Base-by-base conservation (phyloP, 371 early-diverging fungal species). In the Mortierella sp. region DNA sequence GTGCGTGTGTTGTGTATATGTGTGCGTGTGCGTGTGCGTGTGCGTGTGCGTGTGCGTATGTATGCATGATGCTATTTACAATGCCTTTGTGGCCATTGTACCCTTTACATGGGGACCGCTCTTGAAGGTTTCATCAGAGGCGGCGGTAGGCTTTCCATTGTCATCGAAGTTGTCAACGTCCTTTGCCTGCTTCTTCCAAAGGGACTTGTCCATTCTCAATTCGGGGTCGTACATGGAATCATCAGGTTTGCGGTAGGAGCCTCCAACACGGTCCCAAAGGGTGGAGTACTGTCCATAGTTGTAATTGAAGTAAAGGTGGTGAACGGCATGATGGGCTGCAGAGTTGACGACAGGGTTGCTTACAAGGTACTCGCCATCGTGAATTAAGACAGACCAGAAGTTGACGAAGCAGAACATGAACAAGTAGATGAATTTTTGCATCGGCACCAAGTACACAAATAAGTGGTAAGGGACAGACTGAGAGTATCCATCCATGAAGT, bases 261-360 rank as follows among this genome's bases (percentile, higher is more conserved):
- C 88, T 72, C 94, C 94, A 43, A 94, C 26, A 57, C 90, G 90
- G 79, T 95, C 96, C 92, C 94, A 95, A 57, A 95, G 83, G 3
- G 97, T 97, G 54, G 96, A 95, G 85, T 97, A 98, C 86, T 98
- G 98, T 6, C 98, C 98, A 75, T 96, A 98, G 88, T 98, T 98
- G 89, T 96, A 97, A 90, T 97, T 97, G 85, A 98, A 98, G 85
- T 98, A 96, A 62, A 96, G 85, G 74, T 98, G 98, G 75, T 98
- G 98, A 43, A 98, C 91, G 22, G 96, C 92, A 84, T 98, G 98
- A 78, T 98, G 97, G 18, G 98, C 97, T 20, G 96, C 94, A 14
- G 95, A 93, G 77, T 97, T 97, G 65, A 87, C 69, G 49, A 84
- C 73, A 3, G 64, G 32, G 26, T 26, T 59, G 22, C 39, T 51